Evolutionary conservation across 2,329 filamentous ascomycete genomes (phyloP).

Genomic region (Paraphoma sp.): DNA sequence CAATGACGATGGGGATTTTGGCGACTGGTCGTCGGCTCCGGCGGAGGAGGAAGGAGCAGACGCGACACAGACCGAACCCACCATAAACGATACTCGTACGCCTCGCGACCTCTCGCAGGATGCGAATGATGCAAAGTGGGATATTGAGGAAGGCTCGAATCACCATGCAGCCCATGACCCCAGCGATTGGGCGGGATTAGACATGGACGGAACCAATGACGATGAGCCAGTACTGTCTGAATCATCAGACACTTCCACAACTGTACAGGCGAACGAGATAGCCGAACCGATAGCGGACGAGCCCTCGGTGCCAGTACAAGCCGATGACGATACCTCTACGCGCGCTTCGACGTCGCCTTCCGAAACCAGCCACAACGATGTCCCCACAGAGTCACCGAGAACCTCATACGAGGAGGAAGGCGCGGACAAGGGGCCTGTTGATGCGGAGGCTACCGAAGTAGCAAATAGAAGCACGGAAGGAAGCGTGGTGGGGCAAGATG

Average conservation of each 20-base stretch:
- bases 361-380: constrained; percentile 42
- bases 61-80: constrained; percentile 3
- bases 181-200: constrained; percentile 18
- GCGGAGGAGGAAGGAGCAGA: constrained; percentile 6
- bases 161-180: not conserved
- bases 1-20: constrained; percentile 36
- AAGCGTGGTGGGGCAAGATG: too few relatives aligned
- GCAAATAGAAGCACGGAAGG: too few relatives aligned
- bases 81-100: not conserved
- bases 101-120: not conserved
- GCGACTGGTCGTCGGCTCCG: constrained; percentile 34
- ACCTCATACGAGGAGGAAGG: constrained; percentile 46
- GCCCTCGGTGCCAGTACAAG: constrained; percentile 9
- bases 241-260: constrained; percentile 41
- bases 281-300: constrained; percentile 6
- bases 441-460: not conserved
- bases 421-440: not conserved
- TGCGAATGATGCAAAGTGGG: constrained; percentile 10
- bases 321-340: constrained; percentile 41
- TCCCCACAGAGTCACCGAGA: constrained; percentile 39
- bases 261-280: constrained; percentile 30
- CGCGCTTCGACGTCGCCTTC: constrained; percentile 45
- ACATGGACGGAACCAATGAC: constrained; percentile 9
- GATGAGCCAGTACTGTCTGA: constrained; percentile 31
- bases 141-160: not conserved